Evolutionary conservation across 2,329 filamentous ascomycete species (phyloP).

Genomic region (Dendryphion nanum): DNA sequence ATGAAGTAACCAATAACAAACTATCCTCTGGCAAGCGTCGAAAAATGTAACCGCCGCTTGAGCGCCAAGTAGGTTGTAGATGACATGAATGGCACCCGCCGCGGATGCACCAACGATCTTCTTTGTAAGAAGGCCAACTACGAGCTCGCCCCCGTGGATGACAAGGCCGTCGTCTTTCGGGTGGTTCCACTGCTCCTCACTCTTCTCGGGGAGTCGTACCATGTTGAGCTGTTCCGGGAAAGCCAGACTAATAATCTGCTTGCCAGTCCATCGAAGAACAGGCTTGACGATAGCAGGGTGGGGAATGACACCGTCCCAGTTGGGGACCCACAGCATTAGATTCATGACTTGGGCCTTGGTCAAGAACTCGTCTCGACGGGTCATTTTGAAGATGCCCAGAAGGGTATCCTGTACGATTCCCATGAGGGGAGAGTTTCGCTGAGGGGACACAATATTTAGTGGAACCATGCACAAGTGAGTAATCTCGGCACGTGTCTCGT

Average conservation of each 20-base stretch:
- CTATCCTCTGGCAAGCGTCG: constrained; percentile 89
- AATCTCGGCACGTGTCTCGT: constrained; percentile 94
- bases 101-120: constrained; percentile 88
- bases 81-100: constrained; percentile 90
- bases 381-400: constrained; percentile 95
- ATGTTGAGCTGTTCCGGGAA: constrained; percentile 84
- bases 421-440: constrained; percentile 96
- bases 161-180: constrained; percentile 74
- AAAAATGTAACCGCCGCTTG: constrained; percentile 90
- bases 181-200: constrained; percentile 61
- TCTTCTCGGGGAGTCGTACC: constrained; percentile 57
- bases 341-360: constrained; percentile 94
- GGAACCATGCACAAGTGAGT: constrained; percentile 97
- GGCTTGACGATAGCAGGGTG: constrained; percentile 93
- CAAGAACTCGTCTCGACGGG: constrained; percentile 86
- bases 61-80: constrained; percentile 91
- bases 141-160: constrained; percentile 81
- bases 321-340: constrained; percentile 93
- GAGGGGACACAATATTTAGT: constrained; percentile 95
- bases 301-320: constrained; percentile 95
- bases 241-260: constrained; percentile 93
- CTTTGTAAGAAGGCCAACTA: constrained; percentile 90
- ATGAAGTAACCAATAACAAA: constrained; percentile 96
- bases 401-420: constrained; percentile 99
- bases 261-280: constrained; percentile 91